Base-by-base conservation (phyloP, 225 moss, liverwort and hornwort genomes). In the Physcomitrium patens region DNA sequence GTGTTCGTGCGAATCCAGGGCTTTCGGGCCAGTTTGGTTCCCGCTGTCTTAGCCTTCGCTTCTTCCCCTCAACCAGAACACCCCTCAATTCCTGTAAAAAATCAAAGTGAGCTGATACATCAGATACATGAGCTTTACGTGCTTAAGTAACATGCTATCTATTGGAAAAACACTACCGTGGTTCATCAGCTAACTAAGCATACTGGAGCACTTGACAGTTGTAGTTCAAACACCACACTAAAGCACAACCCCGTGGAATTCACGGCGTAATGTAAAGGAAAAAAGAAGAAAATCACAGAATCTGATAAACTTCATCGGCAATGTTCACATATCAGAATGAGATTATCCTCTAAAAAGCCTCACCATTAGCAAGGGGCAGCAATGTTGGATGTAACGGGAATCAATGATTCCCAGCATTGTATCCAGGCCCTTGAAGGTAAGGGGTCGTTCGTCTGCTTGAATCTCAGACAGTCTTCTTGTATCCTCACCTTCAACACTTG, bases 341-440 rank as follows among this genome's bases (percentile, higher is more conserved):
- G 42, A 12, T 44, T 31, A 27, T 61, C 11, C n/a, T 68, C 49
- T 26, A 65, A 48, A 77, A 67, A 20, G 45, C 41, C 90, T 81
- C 71, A 90, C 90, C 85, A 82, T 83, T 63, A 90, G 82, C 81
- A 88, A 60, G 59, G 83, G 90, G 73, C 90, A 88, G 83, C 90
- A 90, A 73, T 86, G 87, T 78, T 85, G 83, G 68, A 90, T 90
- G 64, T 88, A 90, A 63, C 88, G 85, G 65, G 80, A 78, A 64
- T 90, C 90, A 20, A 90, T 83, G 24, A 90, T 90, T 62, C 90
- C 90, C 70, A 81, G 66, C 85, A 86, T 87, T 51, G 83, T 80
- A 69, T 90, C 90, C 62, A 90, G 79, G 37, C 86, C 81, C 75
- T 85, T 83, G 42, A 88, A 81, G 60, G 76, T 81, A 78, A 75